These are phyloP conservation scores for Pyrenophora teres DNA, from an alignment of 2,329 filamentous ascomycete species.

Conservation along the genomic window DNA sequence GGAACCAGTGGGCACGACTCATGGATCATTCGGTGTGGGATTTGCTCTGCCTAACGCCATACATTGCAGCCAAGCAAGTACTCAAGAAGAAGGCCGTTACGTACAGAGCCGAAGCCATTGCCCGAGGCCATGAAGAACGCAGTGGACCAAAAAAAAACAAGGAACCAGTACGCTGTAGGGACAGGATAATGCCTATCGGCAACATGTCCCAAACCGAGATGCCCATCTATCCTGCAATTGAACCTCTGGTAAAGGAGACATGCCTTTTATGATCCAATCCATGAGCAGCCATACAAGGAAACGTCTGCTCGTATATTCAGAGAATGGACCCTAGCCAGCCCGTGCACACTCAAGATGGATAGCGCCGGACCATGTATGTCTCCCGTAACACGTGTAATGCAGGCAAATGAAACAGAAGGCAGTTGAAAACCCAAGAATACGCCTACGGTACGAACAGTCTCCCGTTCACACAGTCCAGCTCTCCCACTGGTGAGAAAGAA, in stretches of 20 bases:
- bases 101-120: constrained; percentile 20
- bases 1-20: too few relatives aligned
- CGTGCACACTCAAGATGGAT: constrained; percentile 32
- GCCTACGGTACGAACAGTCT: constrained; percentile 15
- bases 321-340: constrained; percentile 30
- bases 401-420: neutral
- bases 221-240: constrained; percentile 31
- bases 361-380: constrained; percentile 37
- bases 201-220: constrained; percentile 28
- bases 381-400: constrained; percentile 9
- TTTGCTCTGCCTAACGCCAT: constrained; percentile 10
- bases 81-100: constrained; percentile 8
- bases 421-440: constrained; percentile 13
- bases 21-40: too few relatives aligned
- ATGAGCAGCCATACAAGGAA: constrained; percentile 33
- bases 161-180: constrained; percentile 31
- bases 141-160: constrained; percentile 20
- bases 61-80: constrained; percentile 14
- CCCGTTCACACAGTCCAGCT: constrained; percentile 18
- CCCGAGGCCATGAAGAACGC: constrained; percentile 17
- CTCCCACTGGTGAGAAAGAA: constrained; percentile 23
- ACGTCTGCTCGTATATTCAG: constrained; percentile 20
- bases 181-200: constrained; percentile 36
- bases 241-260: constrained; percentile 18
- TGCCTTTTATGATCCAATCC: constrained; percentile 21